Evolutionary conservation across 106 monocot genomes (phyloP).

Genomic region (Allium sativum): DNA sequence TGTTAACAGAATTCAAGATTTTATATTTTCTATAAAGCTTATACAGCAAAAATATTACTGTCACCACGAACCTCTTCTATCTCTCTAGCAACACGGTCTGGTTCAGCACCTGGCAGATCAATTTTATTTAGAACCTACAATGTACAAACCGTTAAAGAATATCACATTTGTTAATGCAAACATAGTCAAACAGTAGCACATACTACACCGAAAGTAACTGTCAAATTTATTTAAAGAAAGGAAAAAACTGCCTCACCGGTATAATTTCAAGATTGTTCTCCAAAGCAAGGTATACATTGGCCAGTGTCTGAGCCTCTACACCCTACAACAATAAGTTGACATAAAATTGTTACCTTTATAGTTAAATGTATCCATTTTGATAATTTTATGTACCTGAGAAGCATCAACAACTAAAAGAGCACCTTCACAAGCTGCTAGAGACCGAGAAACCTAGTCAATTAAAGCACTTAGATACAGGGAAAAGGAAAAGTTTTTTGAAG

Average conservation of each 20-base stretch:
- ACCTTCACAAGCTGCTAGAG: conserved; percentile 98
- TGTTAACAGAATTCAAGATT: no score
- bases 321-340: conserved; percentile 45
- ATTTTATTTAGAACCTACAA: conserved; percentile 92
- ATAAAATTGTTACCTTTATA: neutral
- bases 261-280: conserved; percentile 95
- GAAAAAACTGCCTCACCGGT: conserved; percentile 47
- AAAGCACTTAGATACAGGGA: neutral
- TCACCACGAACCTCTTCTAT: conserved; percentile 73
- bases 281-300: conserved; percentile 95
- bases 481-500: no score
- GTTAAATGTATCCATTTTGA: neutral
- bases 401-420: conserved; percentile 97
- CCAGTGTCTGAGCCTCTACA: conserved; percentile 96
- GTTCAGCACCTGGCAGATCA: conserved; percentile 92
- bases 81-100: conserved; percentile 61
- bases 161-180: no score
- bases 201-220: neutral
- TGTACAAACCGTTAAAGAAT: neutral
- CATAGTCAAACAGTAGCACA: no score
- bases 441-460: conserved; percentile 73
- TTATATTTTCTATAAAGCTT: no score
- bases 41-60: no score
- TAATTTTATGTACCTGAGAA: conserved; percentile 69
- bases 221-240: neutral